Evolutionary conservation across 108 stramenopile species (phyloP).

Genomic region (Schizochytrium sp.): DNA sequence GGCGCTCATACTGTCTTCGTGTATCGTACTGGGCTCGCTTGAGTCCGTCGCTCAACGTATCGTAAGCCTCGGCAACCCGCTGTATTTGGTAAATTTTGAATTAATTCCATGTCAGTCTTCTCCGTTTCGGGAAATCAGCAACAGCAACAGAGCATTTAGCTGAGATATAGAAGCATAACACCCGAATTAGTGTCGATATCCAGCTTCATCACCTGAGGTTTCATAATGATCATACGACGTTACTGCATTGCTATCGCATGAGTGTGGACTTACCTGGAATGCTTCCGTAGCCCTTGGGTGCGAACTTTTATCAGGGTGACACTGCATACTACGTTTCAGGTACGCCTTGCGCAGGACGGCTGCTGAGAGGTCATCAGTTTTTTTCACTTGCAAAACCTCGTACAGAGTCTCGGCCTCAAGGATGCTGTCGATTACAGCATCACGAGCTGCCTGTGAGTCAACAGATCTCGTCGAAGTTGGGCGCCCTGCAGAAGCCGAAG

Average conservation of each 20-base stretch:
- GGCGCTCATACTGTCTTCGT: background rate
- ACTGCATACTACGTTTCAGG: constrained; percentile 56
- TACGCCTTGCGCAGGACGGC: constrained; percentile 51
- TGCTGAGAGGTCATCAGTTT: background rate
- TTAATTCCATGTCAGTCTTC: no score
- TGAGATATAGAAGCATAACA: background rate
- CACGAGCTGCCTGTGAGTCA: constrained; percentile 16
- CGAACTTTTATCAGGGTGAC: constrained; percentile 44
- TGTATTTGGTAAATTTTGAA: background rate
- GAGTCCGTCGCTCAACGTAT: constrained; percentile 5
- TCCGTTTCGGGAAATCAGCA: no score
- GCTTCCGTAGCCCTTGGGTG: constrained; percentile 51
- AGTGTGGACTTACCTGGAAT: background rate
- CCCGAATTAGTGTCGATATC: no score
- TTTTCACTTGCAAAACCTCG: constrained; percentile 10
- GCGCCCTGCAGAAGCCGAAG: no score
- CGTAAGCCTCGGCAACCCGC: constrained; percentile 52
- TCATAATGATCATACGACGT: no score
- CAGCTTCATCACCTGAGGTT: no score
- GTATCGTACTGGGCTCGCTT: constrained; percentile 18
- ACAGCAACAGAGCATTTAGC: background rate
- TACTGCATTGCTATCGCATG: background rate
- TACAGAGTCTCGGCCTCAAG: constrained; percentile 38
- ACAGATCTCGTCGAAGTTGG: constrained; percentile 4
- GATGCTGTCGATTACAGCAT: constrained; percentile 32